phyloP scores from a whole-genome alignment of 257 asterid species.

The Salvia rosmarinus region DNA sequence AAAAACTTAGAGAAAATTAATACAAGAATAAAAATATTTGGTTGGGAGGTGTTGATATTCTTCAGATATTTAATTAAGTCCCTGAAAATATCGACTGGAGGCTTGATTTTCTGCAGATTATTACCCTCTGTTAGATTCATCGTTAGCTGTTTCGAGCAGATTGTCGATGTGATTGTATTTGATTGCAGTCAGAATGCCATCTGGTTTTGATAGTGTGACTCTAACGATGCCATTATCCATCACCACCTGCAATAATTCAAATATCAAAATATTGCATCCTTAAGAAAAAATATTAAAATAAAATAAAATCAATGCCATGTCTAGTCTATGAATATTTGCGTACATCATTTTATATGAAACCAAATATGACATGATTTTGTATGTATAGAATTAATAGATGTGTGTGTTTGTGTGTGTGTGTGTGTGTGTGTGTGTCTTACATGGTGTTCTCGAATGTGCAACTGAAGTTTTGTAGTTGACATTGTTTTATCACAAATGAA shows the following conservation, averaged over 20 bases:
- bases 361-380: neutral
- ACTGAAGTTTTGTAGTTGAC: conserved; percentile 46
- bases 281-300: too few species aligned
- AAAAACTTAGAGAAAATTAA: too few species aligned
- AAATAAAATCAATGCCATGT: too few species aligned
- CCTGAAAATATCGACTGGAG: too few species aligned
- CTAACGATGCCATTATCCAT: conserved; percentile 72
- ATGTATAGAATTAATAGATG: too few species aligned
- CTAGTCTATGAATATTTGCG: neutral
- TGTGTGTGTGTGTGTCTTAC: conserved; percentile 41
- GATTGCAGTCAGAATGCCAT: conserved; percentile 66
- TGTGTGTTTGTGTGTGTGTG: neutral
- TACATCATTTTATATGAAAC: neutral
- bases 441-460: conserved; percentile 61
- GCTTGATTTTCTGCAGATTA: neutral
- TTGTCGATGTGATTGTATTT: conserved; percentile 63
- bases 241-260: conserved; percentile 58
- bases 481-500: conserved; percentile 30
- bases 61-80: too few species aligned
- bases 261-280: too few species aligned
- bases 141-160: conserved; percentile 66
- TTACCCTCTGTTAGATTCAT: conserved; percentile 70
- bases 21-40: too few species aligned
- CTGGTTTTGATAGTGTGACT: conserved; percentile 74
- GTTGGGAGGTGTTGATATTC: too few species aligned